These are phyloP conservation scores for Elsinoe batatas DNA, from an alignment of 2,329 filamentous ascomycete species.

Conservation along the genomic window DNA sequence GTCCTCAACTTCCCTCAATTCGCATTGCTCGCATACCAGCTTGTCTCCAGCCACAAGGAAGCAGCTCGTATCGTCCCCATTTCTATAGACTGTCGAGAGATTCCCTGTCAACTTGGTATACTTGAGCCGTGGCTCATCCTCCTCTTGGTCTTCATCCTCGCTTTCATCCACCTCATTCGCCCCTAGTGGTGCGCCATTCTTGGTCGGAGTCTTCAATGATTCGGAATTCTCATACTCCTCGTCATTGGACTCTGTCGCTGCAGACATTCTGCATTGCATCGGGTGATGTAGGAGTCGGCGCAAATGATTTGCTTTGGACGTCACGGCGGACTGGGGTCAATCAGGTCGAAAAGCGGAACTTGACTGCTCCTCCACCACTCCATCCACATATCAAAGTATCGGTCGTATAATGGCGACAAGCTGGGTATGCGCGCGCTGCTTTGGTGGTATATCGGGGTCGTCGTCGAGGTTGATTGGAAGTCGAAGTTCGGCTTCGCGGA, in stretches of 20 bases:
- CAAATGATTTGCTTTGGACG: background rate
- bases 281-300: constrained; percentile 10
- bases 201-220: constrained; percentile 17
- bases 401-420: background rate
- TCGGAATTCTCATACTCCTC: constrained; percentile 11
- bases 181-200: background rate
- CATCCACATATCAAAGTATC: background rate
- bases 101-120: constrained; percentile 79
- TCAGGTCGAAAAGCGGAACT: background rate
- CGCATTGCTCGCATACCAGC: constrained; percentile 54
- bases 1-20: constrained; percentile 12
- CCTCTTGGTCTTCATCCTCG: constrained; percentile 54
- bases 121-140: constrained; percentile 90
- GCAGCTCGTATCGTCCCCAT: constrained; percentile 86
- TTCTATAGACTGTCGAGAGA: constrained; percentile 73
- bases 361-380: background rate
- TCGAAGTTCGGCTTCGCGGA: background rate
- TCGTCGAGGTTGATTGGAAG: background rate
- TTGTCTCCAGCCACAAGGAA: constrained; percentile 91
- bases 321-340: constrained; percentile 2
- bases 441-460: background rate
- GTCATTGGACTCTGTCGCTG: constrained; percentile 23
- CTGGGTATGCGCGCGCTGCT: constrained; percentile 11
- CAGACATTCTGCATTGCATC: constrained; percentile 31
- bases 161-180: constrained; percentile 27